A percentile compares a stretch with the other conserved stretches of the same genome.
Conservation (phyloP, 2,329 filamentous ascomycete genomes). For the Thermothelomyces thermophilus region DNA sequence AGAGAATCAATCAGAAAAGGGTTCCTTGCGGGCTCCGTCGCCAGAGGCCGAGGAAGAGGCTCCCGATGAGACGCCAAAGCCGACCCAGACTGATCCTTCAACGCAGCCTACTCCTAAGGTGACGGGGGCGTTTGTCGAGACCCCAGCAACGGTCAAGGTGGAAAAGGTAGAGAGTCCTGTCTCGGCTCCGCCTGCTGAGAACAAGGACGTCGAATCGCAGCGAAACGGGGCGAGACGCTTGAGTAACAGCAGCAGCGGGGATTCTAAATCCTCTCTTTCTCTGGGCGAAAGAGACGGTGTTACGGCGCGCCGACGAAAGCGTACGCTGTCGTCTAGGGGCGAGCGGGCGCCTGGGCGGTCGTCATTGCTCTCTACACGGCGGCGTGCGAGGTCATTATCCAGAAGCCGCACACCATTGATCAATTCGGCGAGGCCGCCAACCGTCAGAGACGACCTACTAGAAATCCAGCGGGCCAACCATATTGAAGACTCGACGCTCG, state of each 20-base stretch:
- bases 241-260: background rate
- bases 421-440: constrained; percentile 49
- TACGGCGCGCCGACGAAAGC: constrained; percentile 12
- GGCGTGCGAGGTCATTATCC: constrained; percentile 30
- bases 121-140: constrained; percentile 51
- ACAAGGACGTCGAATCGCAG: constrained; percentile 17
- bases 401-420: constrained; percentile 40
- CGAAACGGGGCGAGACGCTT: background rate
- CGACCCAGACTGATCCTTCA: constrained; percentile 39
- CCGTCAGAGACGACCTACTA: constrained; percentile 49
- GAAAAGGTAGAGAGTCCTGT: constrained; percentile 27
- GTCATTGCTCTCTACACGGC: constrained; percentile 18
- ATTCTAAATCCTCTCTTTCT: constrained; percentile 1
- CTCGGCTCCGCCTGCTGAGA: background rate
- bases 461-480: constrained; percentile 47
- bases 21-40: constrained; percentile 47
- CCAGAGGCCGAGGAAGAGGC: constrained; percentile 33
- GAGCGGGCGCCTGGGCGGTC: constrained; percentile 16
- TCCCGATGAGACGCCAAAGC: constrained; percentile 42
- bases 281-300: constrained; percentile 10
- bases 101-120: constrained; percentile 48
- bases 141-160: constrained; percentile 42
- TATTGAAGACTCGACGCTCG: constrained; percentile 54
- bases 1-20: constrained; percentile 50
- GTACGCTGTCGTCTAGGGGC: constrained; percentile 18